Conservation (phyloP, 2,329 filamentous ascomycete species). For the Cladobotryum mycophilum region DNA sequence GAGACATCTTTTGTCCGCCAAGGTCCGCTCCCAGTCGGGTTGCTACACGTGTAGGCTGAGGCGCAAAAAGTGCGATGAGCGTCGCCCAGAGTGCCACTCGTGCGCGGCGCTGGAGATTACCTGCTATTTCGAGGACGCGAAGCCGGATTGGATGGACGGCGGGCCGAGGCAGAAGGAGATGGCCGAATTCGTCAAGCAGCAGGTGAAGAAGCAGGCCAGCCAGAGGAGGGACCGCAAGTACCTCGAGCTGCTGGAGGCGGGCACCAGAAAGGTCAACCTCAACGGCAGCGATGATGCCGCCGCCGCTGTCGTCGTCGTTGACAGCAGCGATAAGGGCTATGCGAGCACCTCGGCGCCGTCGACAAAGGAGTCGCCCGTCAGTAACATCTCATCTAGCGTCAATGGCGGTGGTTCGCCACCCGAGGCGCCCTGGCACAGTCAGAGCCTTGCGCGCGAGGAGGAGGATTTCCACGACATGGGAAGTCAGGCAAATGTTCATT, state of each 20-base stretch:
- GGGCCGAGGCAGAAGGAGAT: constrained; percentile 43
- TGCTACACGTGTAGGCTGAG: constrained; percentile 58
- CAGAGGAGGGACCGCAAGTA: constrained; percentile 45
- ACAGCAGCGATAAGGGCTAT: neutral
- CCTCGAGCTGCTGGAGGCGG: constrained; percentile 34
- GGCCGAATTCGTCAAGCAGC: constrained; percentile 47
- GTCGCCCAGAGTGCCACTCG: constrained; percentile 42
- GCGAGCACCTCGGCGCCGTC: constrained; percentile 7
- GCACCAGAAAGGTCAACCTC: constrained; percentile 22
- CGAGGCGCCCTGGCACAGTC: constrained; percentile 27
- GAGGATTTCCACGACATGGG: constrained; percentile 17
- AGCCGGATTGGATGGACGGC: constrained; percentile 54
- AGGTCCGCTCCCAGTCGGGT: constrained; percentile 38
- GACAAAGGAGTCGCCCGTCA: constrained; percentile 8
- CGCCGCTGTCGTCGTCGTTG: neutral
- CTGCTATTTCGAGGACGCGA: constrained; percentile 46
- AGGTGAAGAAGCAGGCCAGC: constrained; percentile 49
- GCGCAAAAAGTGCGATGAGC: constrained; percentile 56
- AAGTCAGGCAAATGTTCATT: constrained; percentile 30
- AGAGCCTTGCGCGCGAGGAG: constrained; percentile 19
- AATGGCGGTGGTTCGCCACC: constrained; percentile 23
- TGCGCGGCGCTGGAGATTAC: constrained; percentile 50
- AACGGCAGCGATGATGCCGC: neutral
- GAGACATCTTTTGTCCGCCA: constrained; percentile 9
- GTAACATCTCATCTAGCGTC: constrained; percentile 8